phyloP scores from a whole-genome alignment of 441 rosid genomes.

The Melastoma candidum region DNA sequence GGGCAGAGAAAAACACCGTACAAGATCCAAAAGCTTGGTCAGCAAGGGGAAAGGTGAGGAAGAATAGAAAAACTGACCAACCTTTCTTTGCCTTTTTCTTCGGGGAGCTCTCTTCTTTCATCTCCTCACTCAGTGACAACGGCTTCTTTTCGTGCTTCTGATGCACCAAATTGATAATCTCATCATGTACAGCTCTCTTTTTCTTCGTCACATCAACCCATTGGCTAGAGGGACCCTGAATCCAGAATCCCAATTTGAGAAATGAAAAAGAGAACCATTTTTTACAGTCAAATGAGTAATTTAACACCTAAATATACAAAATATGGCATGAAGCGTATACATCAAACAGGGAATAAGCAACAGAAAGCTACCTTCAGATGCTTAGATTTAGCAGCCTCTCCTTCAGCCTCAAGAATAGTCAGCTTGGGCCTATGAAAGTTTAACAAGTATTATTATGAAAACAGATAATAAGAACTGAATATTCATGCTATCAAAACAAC shows the following conservation, averaged over 20 bases:
- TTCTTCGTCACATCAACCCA: slow-evolving; percentile 94
- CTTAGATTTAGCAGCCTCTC: slow-evolving; percentile 79
- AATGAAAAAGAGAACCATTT: too few species aligned
- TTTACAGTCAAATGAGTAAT: too few species aligned
- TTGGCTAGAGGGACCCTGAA: slow-evolving; percentile 56
- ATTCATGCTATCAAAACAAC: background rate
- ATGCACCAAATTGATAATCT: slow-evolving; percentile 55
- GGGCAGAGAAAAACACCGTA: too few species aligned
- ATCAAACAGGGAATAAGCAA: background rate
- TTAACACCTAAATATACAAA: too few species aligned
- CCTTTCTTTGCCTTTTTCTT: too few species aligned
- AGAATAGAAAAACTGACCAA: too few species aligned
- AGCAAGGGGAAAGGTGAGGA: too few species aligned
- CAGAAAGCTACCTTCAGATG: slow-evolving; percentile 39
- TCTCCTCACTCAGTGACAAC: slow-evolving; percentile 26
- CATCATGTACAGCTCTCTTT: slow-evolving; percentile 78
- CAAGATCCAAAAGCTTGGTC: too few species aligned
- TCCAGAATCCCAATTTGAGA: background rate
- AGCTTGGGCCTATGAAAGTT: slow-evolving; percentile 65
- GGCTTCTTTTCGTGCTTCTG: slow-evolving; percentile 43
- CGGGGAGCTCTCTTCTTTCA: too few species aligned
- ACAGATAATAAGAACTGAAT: slow-evolving; percentile 8
- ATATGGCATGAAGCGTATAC: too few species aligned
- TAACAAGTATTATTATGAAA: background rate
- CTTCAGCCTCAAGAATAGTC: slow-evolving; percentile 97